A percentile compares a stretch with the other conserved stretches of the same genome.
Evolutionary conservation across 2,329 filamentous ascomycete species (phyloP).

Genomic region (Microsporum canis): DNA sequence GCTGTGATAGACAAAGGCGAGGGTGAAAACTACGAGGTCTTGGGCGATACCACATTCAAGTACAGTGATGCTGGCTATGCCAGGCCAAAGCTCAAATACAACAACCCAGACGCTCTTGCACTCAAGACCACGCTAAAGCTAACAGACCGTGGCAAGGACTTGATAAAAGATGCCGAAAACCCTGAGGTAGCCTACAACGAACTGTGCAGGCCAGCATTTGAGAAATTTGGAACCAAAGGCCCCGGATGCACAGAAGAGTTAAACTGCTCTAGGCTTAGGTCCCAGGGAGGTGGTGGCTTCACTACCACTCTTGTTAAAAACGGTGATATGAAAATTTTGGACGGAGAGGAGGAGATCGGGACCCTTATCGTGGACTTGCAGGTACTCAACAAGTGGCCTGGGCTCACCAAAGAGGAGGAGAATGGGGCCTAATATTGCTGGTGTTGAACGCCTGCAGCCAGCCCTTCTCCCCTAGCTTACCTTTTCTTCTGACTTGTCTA

Average conservation of each 20-base stretch:
- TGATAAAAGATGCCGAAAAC: neutral
- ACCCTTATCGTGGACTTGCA: neutral
- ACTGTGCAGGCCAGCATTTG: neutral
- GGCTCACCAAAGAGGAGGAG: neutral
- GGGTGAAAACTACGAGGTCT: neutral
- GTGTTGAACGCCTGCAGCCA: neutral
- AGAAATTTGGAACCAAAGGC: constrained; percentile 1
- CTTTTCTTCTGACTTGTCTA: neutral
- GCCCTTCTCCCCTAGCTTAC: neutral
- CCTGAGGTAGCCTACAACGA: neutral
- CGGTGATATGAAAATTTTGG: neutral
- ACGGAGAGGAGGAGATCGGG: neutral
- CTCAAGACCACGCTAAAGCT: neutral
- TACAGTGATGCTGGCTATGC: neutral
- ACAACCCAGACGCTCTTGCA: neutral
- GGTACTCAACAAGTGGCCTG: neutral
- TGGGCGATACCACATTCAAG: neutral
- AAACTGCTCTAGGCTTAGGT: neutral
- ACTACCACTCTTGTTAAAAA: neutral
- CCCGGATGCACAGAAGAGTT: constrained; percentile 5
- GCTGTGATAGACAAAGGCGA: neutral
- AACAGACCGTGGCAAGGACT: neutral
- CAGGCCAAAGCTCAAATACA: neutral
- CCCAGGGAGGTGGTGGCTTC: neutral
- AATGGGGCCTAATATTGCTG: neutral